phyloP scores from a whole-genome alignment of 2,329 filamentous ascomycete genomes.

The Monosporascus sp. region DNA sequence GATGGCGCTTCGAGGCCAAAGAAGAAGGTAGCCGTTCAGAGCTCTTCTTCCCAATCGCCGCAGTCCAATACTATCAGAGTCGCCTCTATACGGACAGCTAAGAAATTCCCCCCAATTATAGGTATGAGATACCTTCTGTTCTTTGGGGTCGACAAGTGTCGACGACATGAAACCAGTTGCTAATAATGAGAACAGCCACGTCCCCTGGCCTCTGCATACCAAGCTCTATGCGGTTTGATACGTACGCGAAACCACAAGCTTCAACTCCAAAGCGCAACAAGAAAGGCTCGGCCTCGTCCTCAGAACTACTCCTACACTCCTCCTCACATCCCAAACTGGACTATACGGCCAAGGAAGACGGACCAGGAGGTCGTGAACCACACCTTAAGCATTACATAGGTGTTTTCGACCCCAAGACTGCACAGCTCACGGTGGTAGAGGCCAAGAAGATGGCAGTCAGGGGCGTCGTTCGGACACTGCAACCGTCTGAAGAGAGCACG shows the following conservation, averaged over 20 bases:
- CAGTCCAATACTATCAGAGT: conserved; percentile 36
- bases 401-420: conserved; percentile 57
- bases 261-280: conserved; percentile 34
- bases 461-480: conserved; percentile 51
- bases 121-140: conserved; percentile 33
- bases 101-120: conserved; percentile 48
- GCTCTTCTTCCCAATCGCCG: conserved; percentile 21
- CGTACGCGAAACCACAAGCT: conserved; percentile 39
- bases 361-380: conserved; percentile 32
- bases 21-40: conserved; percentile 49
- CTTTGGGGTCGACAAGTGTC: conserved; percentile 6
- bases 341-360: conserved; percentile 55
- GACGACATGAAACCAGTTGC: neutral
- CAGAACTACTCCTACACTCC: conserved; percentile 55
- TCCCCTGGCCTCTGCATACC: conserved; percentile 36
- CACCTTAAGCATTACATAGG: conserved; percentile 61
- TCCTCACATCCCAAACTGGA: conserved; percentile 52
- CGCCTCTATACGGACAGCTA: conserved; percentile 40
- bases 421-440: conserved; percentile 55
- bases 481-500: conserved; percentile 43
- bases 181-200: conserved; percentile 28
- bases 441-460: conserved; percentile 61
- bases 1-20: conserved; percentile 38
- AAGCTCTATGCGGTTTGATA: conserved; percentile 38
- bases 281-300: conserved; percentile 30